Base-by-base conservation (phyloP, 148 eudicot genomes). In the Rhododendron kiyosumense region DNA sequence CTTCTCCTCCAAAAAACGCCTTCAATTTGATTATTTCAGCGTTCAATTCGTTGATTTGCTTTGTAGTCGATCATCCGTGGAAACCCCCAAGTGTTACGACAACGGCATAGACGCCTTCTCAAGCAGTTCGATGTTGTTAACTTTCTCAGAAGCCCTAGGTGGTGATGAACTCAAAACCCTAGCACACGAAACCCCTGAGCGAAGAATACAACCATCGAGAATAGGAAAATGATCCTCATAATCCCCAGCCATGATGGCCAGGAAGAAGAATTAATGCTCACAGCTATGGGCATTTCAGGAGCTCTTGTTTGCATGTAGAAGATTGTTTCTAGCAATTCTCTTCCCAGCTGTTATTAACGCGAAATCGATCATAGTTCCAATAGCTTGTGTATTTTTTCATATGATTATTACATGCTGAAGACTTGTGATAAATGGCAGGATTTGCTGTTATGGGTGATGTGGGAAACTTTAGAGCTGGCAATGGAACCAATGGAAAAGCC, bases 401-500 rank as follows among this genome's bases (percentile, higher is more conserved):
- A 41, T 38, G 30, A 24, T 71, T 8, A 17, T 28, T 48, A 2
- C 22, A 24, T 71, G 69, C 81, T 75, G 78, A 63, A 78, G 65
- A 74, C 4, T 83, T 78, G 15, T 38, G 78, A 74, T 76, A 83
- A 17, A 65, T 88, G 26, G 28, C 85, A 90, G 94, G 94, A 57
- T 89, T 84, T 61, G 78, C 84, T 73, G 86, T 85, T 36, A 85
- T 84, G 87, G 88, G 88, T 71, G 90, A 88, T 13, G 88, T 74
- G 20, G 92, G 84, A 76, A 88, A 88, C 65, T 90, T 85, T 57
- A 84, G 84, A 88, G 84, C 54, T 30, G 41, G 82, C 52, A 87
- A 82, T 52, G 85, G 87, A 14, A 87, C 86, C 46, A 84, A 84
- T 26, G 84, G 76, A 63, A 89, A 88, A 78, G 87, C 77, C 34